These are phyloP conservation scores for Leucaena leucocephala DNA, from an alignment of 306 rosid species.

Conservation along the genomic window DNA sequence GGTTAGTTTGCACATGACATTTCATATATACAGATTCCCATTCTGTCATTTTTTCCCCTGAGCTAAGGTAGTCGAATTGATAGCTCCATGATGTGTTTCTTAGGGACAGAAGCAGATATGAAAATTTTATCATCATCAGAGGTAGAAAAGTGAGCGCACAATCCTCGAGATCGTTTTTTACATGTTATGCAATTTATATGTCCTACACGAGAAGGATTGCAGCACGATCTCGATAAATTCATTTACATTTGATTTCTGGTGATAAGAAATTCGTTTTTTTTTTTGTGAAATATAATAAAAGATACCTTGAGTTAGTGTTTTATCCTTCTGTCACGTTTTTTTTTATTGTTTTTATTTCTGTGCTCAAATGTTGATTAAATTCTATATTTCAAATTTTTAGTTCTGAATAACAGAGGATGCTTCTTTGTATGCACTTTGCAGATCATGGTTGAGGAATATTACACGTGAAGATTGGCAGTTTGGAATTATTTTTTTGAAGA, in stretches of 20 bases:
- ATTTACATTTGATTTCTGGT: background rate
- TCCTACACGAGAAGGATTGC: background rate
- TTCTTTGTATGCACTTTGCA: constrained; percentile 67
- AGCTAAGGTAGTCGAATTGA: background rate
- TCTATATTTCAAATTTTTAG: constrained; percentile 42
- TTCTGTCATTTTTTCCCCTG: background rate
- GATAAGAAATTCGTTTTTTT: background rate
- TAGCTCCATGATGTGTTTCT: constrained; percentile 30
- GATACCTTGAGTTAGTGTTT: constrained; percentile 22
- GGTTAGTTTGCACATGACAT: constrained; percentile 47
- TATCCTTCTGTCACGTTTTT: constrained; percentile 3
- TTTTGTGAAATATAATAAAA: background rate
- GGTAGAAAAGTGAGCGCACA: constrained; percentile 68
- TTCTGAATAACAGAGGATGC: constrained; percentile 63
- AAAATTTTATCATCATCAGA: constrained; percentile 44
- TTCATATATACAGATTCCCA: background rate
- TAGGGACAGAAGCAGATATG: constrained; percentile 70
- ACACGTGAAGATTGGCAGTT: constrained; percentile 63
- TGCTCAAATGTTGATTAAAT: constrained; percentile 6
- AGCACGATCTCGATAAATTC: background rate
- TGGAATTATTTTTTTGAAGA: constrained; percentile 21
- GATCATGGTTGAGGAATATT: constrained; percentile 72
- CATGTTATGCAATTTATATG: constrained; percentile 9
- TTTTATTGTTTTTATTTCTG: background rate
- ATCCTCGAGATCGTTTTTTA: constrained; percentile 22